Evolutionary conservation across 768 basidiomycete genomes (phyloP).

Genomic region (Rhizopogon roseolus): DNA sequence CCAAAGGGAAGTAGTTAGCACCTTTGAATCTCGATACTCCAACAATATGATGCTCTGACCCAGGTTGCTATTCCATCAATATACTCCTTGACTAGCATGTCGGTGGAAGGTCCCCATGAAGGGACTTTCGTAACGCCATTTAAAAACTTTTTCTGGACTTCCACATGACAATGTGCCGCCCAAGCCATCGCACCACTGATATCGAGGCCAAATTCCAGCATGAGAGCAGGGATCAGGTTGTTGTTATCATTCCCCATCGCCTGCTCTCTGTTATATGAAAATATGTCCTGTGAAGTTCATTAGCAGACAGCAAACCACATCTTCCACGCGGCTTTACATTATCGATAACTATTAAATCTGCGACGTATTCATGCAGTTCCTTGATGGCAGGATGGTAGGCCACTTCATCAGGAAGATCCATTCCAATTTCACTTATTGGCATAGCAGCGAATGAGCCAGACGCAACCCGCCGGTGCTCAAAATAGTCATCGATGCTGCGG

Average conservation of each 20-base stretch:
- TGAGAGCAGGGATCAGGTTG: conserved; percentile 31
- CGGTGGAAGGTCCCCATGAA: conserved; percentile 19
- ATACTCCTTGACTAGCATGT: conserved; percentile 18
- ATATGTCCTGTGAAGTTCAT: conserved; percentile 23
- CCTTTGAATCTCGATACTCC: conserved; percentile 24
- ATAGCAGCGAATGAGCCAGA: conserved; percentile 14
- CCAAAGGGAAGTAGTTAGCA: neutral
- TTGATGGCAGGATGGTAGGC: conserved; percentile 18
- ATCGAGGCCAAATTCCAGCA: conserved; percentile 20
- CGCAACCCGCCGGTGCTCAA: conserved; percentile 26
- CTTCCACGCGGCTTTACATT: conserved; percentile 12
- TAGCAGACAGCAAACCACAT: neutral
- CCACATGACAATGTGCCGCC: conserved; percentile 9
- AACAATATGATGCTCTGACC: conserved; percentile 20
- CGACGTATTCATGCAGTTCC: conserved; percentile 3
- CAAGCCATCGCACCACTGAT: conserved; percentile 26
- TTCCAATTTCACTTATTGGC: conserved; percentile 16
- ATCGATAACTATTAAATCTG: conserved; percentile 17
- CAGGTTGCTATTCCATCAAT: conserved; percentile 20
- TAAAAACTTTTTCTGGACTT: conserved; percentile 13
- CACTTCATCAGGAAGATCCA: conserved; percentile 29
- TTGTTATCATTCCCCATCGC: conserved; percentile 27
- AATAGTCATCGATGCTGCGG: conserved; percentile 25
- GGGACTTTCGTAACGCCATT: conserved; percentile 17
- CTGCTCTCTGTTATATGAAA: conserved; percentile 32